Evolutionary conservation across 176 grass and related monocot genomes (phyloP).

Genomic region (Thinopyrum elongatum): DNA sequence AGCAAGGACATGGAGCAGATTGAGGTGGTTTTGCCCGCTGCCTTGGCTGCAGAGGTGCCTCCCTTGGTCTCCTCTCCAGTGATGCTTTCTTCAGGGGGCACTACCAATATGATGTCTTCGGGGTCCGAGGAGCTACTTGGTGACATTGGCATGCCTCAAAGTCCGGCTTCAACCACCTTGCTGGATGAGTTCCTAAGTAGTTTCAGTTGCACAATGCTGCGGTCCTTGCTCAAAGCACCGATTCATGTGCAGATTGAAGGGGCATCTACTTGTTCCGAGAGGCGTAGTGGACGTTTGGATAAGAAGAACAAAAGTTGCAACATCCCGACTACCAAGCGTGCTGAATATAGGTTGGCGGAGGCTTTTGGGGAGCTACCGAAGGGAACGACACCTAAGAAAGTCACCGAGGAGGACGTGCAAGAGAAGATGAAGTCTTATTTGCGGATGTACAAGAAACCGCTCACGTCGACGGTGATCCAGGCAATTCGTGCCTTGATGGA

Average conservation of each 20-base stretch:
- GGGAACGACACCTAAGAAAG: neutral
- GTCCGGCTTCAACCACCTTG: too few species aligned
- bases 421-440: neutral
- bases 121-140: too few species aligned
- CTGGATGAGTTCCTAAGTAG: too few species aligned
- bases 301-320: neutral
- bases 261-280: neutral
- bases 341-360: neutral
- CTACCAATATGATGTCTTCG: too few species aligned
- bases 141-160: too few species aligned
- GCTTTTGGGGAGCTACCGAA: neutral
- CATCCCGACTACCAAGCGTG: neutral
- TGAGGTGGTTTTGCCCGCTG: too few species aligned
- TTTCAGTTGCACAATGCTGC: too few species aligned
- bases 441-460: neutral
- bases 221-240: neutral
- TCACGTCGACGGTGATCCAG: neutral
- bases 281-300: neutral
- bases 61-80: too few species aligned
- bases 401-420: neutral
- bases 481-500: neutral
- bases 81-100: too few species aligned
- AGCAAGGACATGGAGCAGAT: too few species aligned
- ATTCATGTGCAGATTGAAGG: neutral
- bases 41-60: too few species aligned